phyloP scores from a whole-genome alignment of 139 green algal species.

The Volvox africanus region DNA sequence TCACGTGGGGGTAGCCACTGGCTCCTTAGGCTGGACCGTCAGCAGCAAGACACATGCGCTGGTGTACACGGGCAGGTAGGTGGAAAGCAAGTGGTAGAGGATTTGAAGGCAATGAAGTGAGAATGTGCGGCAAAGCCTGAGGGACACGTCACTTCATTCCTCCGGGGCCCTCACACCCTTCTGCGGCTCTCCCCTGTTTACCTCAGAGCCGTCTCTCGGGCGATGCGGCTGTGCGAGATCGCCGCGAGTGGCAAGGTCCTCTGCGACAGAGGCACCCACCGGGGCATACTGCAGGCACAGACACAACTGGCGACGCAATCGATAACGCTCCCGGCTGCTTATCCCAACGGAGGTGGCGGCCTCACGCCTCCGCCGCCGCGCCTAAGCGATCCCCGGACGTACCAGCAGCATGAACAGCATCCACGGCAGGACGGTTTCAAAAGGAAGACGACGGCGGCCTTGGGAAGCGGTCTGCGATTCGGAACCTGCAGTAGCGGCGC shows the following conservation, averaged over 20 bases:
- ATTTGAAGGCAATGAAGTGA: background rate
- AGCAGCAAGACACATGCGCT: background rate
- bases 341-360: too few relatives aligned
- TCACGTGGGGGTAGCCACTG: conserved; percentile 9
- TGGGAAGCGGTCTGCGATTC: too few relatives aligned
- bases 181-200: background rate
- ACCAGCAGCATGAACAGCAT: background rate
- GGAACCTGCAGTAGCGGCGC: too few relatives aligned
- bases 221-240: background rate
- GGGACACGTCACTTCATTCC: too few relatives aligned
- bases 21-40: background rate
- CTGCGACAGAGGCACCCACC: conserved; percentile 15
- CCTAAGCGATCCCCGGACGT: background rate
- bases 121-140: background rate
- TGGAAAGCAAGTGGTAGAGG: background rate
- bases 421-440: background rate
- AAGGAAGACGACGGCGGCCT: background rate
- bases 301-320: background rate
- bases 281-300: background rate
- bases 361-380: too few relatives aligned
- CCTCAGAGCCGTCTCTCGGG: background rate
- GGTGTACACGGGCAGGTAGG: conserved; percentile 1
- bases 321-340: too few relatives aligned
- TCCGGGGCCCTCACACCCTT: too few relatives aligned
- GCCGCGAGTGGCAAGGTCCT: conserved; percentile 23